Conservation (phyloP, 169 alveolate genomes). For the Eimeria acervulina region DNA sequence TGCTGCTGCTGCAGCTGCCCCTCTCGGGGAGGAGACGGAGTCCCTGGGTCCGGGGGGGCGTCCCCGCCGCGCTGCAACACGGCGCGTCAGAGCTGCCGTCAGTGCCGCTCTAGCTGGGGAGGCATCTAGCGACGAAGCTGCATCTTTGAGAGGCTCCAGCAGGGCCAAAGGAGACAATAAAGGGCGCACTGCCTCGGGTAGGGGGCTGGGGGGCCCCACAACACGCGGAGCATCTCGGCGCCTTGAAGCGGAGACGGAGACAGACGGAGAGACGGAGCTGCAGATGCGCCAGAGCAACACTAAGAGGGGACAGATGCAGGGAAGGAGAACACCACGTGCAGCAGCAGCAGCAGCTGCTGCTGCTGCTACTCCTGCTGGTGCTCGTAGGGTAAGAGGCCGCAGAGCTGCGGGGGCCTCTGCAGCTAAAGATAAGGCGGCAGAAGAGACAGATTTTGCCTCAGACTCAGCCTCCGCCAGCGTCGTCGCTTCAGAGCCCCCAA, state of each 20-base stretch:
- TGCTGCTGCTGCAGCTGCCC: background rate
- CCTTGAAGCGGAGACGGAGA: background rate
- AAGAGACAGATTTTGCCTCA: conserved; percentile 1
- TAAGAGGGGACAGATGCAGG: background rate
- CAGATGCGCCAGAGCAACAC: background rate
- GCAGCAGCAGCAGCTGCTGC: conserved; percentile 44
- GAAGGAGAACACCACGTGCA: background rate
- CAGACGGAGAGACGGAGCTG: conserved; percentile 1
- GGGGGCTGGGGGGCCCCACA: background rate
- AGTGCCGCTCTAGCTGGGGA: conserved; percentile 44
- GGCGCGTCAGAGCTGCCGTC: conserved; percentile 62
- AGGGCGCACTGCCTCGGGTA: background rate
- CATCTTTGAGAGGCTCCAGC: background rate
- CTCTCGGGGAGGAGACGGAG: background rate
- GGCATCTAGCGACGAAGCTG: conserved; percentile 1
- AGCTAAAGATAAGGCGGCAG: background rate
- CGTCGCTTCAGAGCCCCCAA: conserved; percentile 33
- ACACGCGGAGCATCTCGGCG: background rate
- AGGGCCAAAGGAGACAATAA: background rate
- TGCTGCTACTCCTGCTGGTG: conserved; percentile 2
- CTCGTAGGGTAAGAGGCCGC: background rate
- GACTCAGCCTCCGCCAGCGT: conserved; percentile 45
- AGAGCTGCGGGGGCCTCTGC: background rate
- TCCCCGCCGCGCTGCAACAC: conserved; percentile 52
- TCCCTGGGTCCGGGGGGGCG: conserved; percentile 10